Base-by-base conservation (phyloP, 371 early-diverging fungal species). In the Mucor racemosus region DNA sequence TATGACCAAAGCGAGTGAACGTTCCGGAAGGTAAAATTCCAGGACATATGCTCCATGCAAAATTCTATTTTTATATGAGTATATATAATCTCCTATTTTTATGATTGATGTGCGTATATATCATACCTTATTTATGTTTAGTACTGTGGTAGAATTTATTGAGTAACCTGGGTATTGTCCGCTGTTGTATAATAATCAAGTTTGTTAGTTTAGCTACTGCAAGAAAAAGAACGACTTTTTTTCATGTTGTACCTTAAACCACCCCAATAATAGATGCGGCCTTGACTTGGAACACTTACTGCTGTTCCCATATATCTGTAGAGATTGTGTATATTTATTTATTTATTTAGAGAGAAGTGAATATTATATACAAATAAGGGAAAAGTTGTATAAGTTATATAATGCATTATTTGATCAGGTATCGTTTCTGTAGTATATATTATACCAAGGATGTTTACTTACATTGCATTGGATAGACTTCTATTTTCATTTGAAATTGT, bases 221-320 rank as follows among this genome's bases (percentile, higher is more conserved):
- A 26, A 26, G 3, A 26, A 3, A 26, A 46, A 31, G 21, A 55
- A 6, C 42, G 6, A 42, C 21, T 34, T 10, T n/a, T 33, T 7
- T n/a, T 33, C 4, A 44, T n/a, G n/a, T 14, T 44, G 50, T 68
- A 69, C 64, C 55, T 64, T 64, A 69, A 39, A 10, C 65, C 69
- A 39, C 69, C 69, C 69, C 69, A 69, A 46, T 62, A 69, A 46
- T 64, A 55, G 8, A 69, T 46, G 8, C 26, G 34, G 5, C 39
- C 26, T 64, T 64, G 53, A 33, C 54, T 60, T 1, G 69, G 59
- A 21, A 65, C 65, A 44, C 38, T 53, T 5, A 65, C 65, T 7
- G 60, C 65, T 69, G 69, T 64, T 42, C 56, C 69, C 53, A 59
- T 54, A 41, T 55, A 69, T 34, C 69, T 69, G 14, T 60, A 34